Base-by-base conservation (phyloP, 2,329 filamentous ascomycete genomes). In the Penicillium frequentans region DNA sequence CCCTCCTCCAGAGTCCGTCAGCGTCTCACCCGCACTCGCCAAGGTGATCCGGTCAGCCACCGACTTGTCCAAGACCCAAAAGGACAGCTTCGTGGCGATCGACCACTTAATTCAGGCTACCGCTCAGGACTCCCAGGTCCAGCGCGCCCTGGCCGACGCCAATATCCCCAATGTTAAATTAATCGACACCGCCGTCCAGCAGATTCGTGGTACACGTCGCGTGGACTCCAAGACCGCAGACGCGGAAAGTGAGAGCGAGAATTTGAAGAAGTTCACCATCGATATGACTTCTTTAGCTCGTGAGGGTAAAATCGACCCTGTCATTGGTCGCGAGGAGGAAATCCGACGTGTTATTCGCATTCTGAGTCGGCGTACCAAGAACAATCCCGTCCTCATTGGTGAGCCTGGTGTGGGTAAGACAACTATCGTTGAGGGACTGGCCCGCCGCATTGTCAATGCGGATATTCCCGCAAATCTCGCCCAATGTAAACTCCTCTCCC, bases 321-420 rank as follows among this genome's bases (percentile, higher is more conserved):
- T 98, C 73, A 98, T 98, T 77, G 93, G 93, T 43, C 86, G 93
- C 77, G 93, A 98, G 74, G 93, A 97, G 71, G 95, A 98, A 75
- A 97, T 97, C 68, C 84, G 93, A 69, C 84, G 93, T 69, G 93
- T 96, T 24, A 86, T 98, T 65, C 88, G 93, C 56, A 98, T 98
- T 63, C 81, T 98, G 61, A 96, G 92, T 35, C 85, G 95, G 73
- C 86, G 93, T 71, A 98, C 93, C 60, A 98, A 98, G 84, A 98
- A 99, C 82, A 99, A 99, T 77, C 95, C 95, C 1, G 93, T 98
- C 49, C 85, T 99, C 64, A 98, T 99, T 64, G 95, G 95, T 79
- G 93, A 98, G 73, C 93, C 95, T 35, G 95, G 95, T 87, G 95
- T 98, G 24, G 95, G 95, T 72, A 99, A 99, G 82, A 99, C 95